Conservation (phyloP, 768 basidiomycete species). For the Arthromyces matolae region DNA sequence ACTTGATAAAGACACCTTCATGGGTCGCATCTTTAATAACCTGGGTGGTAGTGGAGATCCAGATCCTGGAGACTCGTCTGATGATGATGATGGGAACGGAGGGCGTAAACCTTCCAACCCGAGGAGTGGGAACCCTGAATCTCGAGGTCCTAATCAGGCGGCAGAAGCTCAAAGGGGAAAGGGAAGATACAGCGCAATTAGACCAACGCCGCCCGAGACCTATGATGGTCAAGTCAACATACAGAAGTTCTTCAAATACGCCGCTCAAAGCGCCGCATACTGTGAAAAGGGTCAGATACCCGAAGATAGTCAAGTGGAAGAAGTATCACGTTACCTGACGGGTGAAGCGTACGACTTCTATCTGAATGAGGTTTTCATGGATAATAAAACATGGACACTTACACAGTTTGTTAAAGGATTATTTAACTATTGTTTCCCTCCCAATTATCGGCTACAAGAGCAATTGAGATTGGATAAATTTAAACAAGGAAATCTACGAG, state of each 20-base stretch:
- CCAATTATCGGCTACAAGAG: neutral
- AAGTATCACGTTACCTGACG: neutral
- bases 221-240: neutral
- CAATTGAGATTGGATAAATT: neutral
- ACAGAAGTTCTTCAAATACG: neutral
- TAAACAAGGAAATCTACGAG: neutral
- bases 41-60: neutral
- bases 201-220: neutral
- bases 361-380: neutral
- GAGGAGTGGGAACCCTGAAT: neutral
- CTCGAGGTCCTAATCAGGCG: neutral
- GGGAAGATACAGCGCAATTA: neutral
- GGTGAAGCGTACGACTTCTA: neutral
- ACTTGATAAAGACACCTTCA: neutral
- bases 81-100: neutral
- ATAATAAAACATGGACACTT: neutral
- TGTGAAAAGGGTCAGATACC: neutral
- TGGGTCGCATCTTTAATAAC: neutral
- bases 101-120: neutral
- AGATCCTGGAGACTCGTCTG: neutral
- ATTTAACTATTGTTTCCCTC: neutral
- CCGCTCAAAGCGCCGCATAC: neutral
- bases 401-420: neutral
- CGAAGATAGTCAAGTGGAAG: neutral
- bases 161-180: neutral